Percentiles rank a stretch among this genome's conserved stretches.
phyloP scores from a whole-genome alignment of 139 green algal genomes.

The Chlamydomonas incerta region DNA sequence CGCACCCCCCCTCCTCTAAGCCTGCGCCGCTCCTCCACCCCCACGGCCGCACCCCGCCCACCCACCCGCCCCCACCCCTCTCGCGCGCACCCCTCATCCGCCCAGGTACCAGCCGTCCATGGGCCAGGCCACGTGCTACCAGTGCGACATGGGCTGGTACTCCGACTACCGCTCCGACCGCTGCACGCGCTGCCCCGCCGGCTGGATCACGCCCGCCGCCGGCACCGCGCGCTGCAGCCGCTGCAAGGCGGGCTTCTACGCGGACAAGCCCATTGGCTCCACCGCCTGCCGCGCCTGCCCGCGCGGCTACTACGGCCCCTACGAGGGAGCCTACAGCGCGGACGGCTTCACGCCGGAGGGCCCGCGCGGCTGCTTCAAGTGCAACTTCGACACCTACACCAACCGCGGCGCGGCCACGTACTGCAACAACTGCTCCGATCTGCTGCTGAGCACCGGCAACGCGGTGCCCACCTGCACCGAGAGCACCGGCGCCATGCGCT shows the following conservation, averaged over 20 bases:
- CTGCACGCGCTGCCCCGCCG: slow-evolving; percentile 5
- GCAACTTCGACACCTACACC: background rate
- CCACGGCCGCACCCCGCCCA: too few species aligned
- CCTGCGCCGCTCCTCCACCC: too few species aligned
- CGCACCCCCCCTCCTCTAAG: too few species aligned
- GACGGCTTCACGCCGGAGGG: background rate
- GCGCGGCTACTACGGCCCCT: slow-evolving; percentile 17
- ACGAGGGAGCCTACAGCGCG: background rate
- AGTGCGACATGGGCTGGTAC: slow-evolving; percentile 26
- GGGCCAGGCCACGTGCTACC: slow-evolving; percentile 25
- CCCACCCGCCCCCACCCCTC: too few species aligned
- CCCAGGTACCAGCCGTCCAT: too few species aligned
- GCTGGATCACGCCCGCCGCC: slow-evolving; percentile 7
- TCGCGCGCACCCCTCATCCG: too few species aligned
- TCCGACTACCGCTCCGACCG: background rate
- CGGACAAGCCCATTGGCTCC: background rate
- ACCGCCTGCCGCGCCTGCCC: slow-evolving; percentile 23
- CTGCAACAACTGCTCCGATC: slow-evolving; percentile 1
- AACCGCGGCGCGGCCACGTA: background rate
- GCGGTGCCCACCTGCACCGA: slow-evolving; percentile 10
- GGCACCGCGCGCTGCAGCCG: background rate
- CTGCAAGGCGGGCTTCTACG: slow-evolving; percentile 29
- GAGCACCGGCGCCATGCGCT: slow-evolving; percentile 9
- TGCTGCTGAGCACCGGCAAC: background rate
- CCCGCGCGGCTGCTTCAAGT: slow-evolving; percentile 38